These are phyloP conservation scores for Linanthus parryae DNA, from an alignment of 148 eudicot species.

Conservation along the genomic window DNA sequence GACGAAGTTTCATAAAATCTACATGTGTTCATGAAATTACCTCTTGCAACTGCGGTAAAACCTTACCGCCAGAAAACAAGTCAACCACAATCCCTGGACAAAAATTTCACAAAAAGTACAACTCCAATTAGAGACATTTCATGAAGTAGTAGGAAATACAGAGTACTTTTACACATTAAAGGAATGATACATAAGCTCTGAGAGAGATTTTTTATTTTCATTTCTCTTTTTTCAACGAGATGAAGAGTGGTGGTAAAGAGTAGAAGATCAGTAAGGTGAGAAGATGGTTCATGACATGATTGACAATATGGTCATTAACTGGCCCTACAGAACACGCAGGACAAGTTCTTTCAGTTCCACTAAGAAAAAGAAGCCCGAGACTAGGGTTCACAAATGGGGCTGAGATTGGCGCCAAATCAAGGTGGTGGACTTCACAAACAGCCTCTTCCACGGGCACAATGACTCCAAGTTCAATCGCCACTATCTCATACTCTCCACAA, in stretches of 20 bases:
- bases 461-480: too few relatives aligned
- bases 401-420: too few relatives aligned
- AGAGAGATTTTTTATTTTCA: too few relatives aligned
- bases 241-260: background rate
- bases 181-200: background rate
- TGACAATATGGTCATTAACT: background rate
- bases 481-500: too few relatives aligned
- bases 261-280: background rate
- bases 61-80: constrained; percentile 69
- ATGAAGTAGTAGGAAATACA: background rate
- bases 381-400: too few relatives aligned
- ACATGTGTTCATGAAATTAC: constrained; percentile 20
- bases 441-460: too few relatives aligned
- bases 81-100: constrained; percentile 68
- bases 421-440: too few relatives aligned
- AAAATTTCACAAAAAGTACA: background rate
- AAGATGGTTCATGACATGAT: constrained; percentile 2
- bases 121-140: too few relatives aligned
- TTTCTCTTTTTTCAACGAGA: too few relatives aligned
- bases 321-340: background rate
- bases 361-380: background rate
- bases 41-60: constrained; percentile 64
- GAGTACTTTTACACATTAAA: background rate
- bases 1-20: too few relatives aligned
- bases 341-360: background rate